phyloP scores from a whole-genome alignment of 2,329 filamentous ascomycete genomes.

The Volutella citrinella region DNA sequence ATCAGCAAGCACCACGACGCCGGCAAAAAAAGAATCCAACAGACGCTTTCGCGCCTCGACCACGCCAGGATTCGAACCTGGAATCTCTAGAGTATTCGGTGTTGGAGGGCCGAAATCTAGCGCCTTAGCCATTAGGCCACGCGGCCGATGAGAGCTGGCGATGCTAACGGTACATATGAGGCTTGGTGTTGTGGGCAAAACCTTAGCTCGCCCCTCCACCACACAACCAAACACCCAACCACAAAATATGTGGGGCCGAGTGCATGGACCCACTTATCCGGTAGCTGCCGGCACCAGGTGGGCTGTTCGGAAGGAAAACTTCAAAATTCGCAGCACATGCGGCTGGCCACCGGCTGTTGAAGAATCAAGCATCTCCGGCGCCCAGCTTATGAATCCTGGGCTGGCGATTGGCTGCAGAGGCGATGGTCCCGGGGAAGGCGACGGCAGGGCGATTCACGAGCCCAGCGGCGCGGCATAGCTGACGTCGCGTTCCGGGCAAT shows the following conservation, averaged over 20 bases:
- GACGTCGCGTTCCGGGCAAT: too few relatives aligned
- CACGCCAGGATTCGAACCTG: constrained; percentile 25
- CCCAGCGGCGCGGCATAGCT: too few relatives aligned
- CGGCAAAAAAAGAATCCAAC: too few relatives aligned
- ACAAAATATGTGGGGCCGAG: too few relatives aligned
- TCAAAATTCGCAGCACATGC: too few relatives aligned
- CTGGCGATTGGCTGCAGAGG: constrained; percentile 10
- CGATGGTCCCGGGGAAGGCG: constrained; percentile 2
- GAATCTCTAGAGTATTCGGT: constrained; percentile 20
- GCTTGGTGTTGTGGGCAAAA: not conserved
- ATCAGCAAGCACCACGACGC: too few relatives aligned
- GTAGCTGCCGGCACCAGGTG: constrained; percentile 3
- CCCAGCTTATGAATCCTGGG: constrained; percentile 17
- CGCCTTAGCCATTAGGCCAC: constrained; percentile 24
- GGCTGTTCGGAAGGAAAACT: too few relatives aligned
- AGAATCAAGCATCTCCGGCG: constrained; percentile 11
- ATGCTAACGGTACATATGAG: not conserved
- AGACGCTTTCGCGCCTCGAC: too few relatives aligned
- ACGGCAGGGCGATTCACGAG: too few relatives aligned
- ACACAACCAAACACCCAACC: too few relatives aligned
- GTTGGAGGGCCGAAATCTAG: constrained; percentile 17
- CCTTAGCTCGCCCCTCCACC: too few relatives aligned
- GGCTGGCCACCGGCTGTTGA: too few relatives aligned
- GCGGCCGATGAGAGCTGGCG: constrained; percentile 10
- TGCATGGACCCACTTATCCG: constrained; percentile 4